These are phyloP conservation scores for Sporothrix brunneoviolacea DNA, from an alignment of 2,329 filamentous ascomycete genomes.

Conservation along the genomic window DNA sequence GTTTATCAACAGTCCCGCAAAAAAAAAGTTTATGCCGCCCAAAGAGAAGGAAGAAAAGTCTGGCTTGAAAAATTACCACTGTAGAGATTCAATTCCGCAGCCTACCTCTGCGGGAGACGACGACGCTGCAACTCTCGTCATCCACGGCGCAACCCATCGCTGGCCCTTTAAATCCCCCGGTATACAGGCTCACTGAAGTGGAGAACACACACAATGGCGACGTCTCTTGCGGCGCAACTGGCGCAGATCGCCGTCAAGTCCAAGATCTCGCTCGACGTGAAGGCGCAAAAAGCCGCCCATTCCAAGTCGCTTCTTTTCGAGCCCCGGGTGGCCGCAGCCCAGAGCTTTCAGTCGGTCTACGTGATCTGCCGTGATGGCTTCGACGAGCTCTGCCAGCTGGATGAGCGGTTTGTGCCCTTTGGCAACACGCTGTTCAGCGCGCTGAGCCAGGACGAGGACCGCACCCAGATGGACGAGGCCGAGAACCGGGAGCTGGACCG, in stretches of 20 bases:
- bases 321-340: constrained; percentile 70
- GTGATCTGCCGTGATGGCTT: constrained; percentile 84
- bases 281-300: constrained; percentile 85
- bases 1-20: constrained; percentile 9
- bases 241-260: constrained; percentile 86
- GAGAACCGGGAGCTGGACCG: constrained; percentile 78
- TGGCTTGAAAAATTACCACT: constrained; percentile 9
- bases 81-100: neutral
- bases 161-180: neutral
- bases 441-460: constrained; percentile 83
- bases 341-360: constrained; percentile 86
- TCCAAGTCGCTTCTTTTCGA: constrained; percentile 95
- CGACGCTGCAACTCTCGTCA: constrained; percentile 2
- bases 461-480: constrained; percentile 70
- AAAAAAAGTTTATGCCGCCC: constrained; percentile 5
- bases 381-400: constrained; percentile 82
- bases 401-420: constrained; percentile 70
- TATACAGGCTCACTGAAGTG: no score
- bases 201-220: constrained; percentile 20
- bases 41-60: constrained; percentile 9
- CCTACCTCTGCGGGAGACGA: constrained; percentile 2
- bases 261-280: constrained; percentile 84
- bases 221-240: constrained; percentile 86
- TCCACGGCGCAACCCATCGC: neutral
- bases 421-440: constrained; percentile 80